Percentiles rank a stretch among this genome's conserved stretches.
phyloP scores from a whole-genome alignment of 1,139 yeast genomes.

The Casaregolazyma lundiana region DNA sequence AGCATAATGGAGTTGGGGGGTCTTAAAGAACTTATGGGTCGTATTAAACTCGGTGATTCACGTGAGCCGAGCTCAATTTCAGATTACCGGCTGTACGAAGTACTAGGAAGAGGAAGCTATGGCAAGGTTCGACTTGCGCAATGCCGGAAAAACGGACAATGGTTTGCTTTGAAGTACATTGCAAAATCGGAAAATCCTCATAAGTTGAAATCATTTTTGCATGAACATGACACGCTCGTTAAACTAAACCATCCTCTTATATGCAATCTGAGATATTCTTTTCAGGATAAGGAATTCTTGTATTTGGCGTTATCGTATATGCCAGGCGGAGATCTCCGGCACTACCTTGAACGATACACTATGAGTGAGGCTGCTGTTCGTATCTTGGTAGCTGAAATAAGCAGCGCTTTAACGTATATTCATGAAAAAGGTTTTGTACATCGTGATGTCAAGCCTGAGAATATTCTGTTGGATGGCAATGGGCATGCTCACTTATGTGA shows the following conservation, averaged over 20 bases:
- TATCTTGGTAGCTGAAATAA: constrained; percentile 63
- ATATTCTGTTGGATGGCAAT: constrained; percentile 58
- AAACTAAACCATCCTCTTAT: constrained; percentile 69
- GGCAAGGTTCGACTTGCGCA: constrained; percentile 70
- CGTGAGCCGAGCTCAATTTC: background rate
- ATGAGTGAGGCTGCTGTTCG: constrained; percentile 58
- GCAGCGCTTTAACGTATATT: constrained; percentile 61
- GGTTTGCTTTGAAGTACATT: constrained; percentile 69
- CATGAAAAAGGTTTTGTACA: constrained; percentile 62
- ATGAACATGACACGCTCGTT: constrained; percentile 60
- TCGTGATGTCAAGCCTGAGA: constrained; percentile 68
- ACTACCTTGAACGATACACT: constrained; percentile 55
- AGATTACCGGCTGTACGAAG: constrained; percentile 17
- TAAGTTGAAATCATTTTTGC: constrained; percentile 32
- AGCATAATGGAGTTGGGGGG: background rate
- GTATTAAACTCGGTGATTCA: background rate
- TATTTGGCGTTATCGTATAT: constrained; percentile 72
- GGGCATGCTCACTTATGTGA: constrained; percentile 72
- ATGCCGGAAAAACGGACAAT: constrained; percentile 48
- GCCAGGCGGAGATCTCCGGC: constrained; percentile 87
- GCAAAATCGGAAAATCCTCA: constrained; percentile 24
- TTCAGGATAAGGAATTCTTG: constrained; percentile 70
- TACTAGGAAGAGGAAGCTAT: constrained; percentile 37
- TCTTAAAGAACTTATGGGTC: background rate
- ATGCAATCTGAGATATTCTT: constrained; percentile 74